phyloP scores from a whole-genome alignment of 768 basidiomycete genomes.

The Hericium alpestre region DNA sequence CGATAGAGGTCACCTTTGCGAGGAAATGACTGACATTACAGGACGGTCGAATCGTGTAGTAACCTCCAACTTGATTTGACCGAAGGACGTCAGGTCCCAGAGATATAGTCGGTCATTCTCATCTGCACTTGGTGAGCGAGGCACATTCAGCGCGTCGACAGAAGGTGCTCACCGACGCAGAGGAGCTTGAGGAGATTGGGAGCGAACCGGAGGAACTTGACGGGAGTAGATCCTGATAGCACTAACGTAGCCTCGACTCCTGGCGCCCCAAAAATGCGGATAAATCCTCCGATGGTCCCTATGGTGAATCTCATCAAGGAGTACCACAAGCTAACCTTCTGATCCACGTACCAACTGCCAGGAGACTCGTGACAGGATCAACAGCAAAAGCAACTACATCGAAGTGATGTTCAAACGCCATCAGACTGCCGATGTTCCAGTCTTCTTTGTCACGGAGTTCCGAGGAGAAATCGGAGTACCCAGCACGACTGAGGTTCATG shows the following conservation, averaged over 20 bases:
- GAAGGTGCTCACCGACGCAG: constrained; percentile 42
- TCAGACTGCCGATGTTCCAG: constrained; percentile 45
- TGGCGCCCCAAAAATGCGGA: constrained; percentile 59
- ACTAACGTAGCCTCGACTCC: constrained; percentile 49
- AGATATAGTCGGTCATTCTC: constrained; percentile 43
- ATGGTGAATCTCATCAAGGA: background rate
- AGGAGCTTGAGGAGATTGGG: constrained; percentile 41
- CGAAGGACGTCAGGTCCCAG: constrained; percentile 46
- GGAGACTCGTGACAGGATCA: constrained; percentile 48
- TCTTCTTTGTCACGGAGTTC: constrained; percentile 46
- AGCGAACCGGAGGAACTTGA: constrained; percentile 58
- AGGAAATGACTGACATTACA: constrained; percentile 21
- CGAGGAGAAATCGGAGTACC: constrained; percentile 42
- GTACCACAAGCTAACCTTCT: background rate
- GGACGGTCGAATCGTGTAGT: constrained; percentile 38
- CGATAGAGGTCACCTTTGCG: background rate
- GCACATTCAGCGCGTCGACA: background rate
- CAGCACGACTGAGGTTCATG: constrained; percentile 10
- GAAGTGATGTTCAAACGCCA: constrained; percentile 37
- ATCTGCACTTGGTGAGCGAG: constrained; percentile 25
- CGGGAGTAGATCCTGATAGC: constrained; percentile 27
- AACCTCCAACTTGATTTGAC: constrained; percentile 40
- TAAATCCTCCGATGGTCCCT: constrained; percentile 56
- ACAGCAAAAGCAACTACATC: constrained; percentile 44
- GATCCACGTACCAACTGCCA: constrained; percentile 43